Conservation (phyloP, 176 grass and related monocot genomes). For the Echinochloa phyllopogon region DNA sequence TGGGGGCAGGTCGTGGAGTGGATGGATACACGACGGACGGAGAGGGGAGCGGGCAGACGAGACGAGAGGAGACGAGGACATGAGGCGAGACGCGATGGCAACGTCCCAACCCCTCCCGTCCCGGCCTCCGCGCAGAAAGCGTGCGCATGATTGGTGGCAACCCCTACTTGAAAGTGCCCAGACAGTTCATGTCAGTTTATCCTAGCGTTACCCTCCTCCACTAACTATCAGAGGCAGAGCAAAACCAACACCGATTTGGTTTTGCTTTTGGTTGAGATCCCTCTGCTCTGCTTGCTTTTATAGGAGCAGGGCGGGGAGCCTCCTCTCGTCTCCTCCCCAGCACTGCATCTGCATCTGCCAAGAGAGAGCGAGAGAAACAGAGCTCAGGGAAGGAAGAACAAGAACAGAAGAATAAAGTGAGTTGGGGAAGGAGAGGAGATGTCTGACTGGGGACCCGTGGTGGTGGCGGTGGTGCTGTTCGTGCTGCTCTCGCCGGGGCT, state of each 20-base stretch:
- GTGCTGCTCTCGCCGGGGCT: constrained; percentile 61
- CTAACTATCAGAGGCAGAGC: neutral
- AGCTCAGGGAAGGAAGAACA: neutral
- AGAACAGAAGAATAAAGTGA: neutral
- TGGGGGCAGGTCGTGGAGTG: no score
- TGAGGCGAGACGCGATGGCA: neutral
- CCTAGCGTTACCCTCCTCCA: no score
- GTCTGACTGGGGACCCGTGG: constrained; percentile 60
- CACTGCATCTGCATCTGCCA: neutral
- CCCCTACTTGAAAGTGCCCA: neutral
- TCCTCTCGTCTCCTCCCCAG: neutral
- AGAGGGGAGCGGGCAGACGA: neutral
- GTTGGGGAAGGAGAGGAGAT: neutral
- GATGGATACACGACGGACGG: neutral
- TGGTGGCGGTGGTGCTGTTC: constrained; percentile 49
- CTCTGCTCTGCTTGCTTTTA: neutral
- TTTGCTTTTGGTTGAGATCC: neutral
- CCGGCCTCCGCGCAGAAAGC: neutral
- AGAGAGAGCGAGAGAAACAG: no score
- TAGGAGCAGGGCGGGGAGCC: neutral
- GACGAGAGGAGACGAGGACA: neutral
- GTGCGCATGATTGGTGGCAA: neutral
- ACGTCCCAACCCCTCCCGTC: constrained; percentile 1
- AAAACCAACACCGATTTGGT: neutral
- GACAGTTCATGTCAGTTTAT: no score